Base-by-base conservation (phyloP, 2,329 filamentous ascomycete species). In the Trichophyton mentagrophytes region DNA sequence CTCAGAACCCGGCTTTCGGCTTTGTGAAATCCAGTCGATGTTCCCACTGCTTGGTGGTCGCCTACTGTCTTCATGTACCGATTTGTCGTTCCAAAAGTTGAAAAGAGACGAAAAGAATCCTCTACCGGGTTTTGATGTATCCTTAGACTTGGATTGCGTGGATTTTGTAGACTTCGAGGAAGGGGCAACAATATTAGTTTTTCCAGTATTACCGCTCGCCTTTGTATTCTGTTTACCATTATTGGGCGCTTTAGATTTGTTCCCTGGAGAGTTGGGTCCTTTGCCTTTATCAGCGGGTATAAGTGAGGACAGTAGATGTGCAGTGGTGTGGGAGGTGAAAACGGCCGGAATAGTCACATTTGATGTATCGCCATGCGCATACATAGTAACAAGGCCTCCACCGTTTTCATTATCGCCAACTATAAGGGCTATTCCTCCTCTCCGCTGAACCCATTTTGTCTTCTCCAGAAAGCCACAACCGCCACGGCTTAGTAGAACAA, bases 401-500 rank as follows among this genome's bases (percentile, higher is more conserved):
- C 92, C 92, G 63, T 89, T 88, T 61, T 89, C 87, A 72, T 96
- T 88, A 72, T 99, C 93, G 27, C 93, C 93, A 2, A 99, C 91
- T 65, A 99, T 95, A 63, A 99, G 79, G 40, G 89, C 93, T 62
- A 90, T 82, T 20, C 88, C 93, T 25, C 93, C 93, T 69, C 93
- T 84, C 63, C 90, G 83, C 72, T 99, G 93, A 11, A 88, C 90
- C 93, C 93, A 99, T 77, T 95, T 92, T 65, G 93, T 90, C 74
- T 99, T 99, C 71, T 97, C 92, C 63, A 96, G 75, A 72, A 99
- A 99, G 3, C 93, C 93, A 73, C 93, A 99, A 6, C 92, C 93
- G 61, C 93, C 93, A 60, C 93, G 85, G 72, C 89, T 95, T 61
- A 99, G 79, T 59, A 99, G 78, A 1, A 95, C 93, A 56, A 99